Percentiles rank a stretch among this genome's conserved stretches.
These are phyloP conservation scores for Penicillium goetzii DNA, from an alignment of 495 filamentous ascomycete species.

Conservation along the genomic window DNA sequence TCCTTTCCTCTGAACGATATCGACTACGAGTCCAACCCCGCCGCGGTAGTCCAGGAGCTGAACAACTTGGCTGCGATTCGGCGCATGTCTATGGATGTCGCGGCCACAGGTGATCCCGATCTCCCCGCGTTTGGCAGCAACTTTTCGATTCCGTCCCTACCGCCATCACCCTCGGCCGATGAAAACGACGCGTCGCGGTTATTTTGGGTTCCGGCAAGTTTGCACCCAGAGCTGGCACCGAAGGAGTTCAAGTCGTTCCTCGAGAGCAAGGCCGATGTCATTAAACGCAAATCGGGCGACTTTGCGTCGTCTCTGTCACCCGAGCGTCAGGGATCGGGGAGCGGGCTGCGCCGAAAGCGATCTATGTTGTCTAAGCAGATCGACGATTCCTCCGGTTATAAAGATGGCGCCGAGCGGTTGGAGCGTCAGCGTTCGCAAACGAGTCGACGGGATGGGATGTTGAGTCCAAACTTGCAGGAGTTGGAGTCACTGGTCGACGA, in stretches of 20 bases:
- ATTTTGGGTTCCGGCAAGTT: conserved; percentile 93
- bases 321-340: conserved; percentile 61
- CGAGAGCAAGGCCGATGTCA: conserved; percentile 86
- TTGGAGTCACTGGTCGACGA: conserved; percentile 83
- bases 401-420: conserved; percentile 85
- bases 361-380: conserved; percentile 96
- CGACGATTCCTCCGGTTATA: conserved; percentile 73
- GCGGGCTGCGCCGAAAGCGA: conserved; percentile 80
- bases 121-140: conserved; percentile 77
- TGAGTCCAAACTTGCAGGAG: conserved; percentile 64
- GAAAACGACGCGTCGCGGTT: conserved; percentile 87
- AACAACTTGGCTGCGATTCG: conserved; percentile 94
- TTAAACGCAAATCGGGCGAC: conserved; percentile 82
- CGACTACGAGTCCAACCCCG: conserved; percentile 87
- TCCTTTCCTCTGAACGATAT: conserved; percentile 89
- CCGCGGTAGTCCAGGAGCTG: conserved; percentile 91
- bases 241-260: conserved; percentile 97
- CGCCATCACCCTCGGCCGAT: conserved; percentile 71
- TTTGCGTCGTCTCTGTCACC: conserved; percentile 60
- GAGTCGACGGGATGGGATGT: conserved; percentile 54
- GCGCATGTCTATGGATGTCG: conserved; percentile 98
- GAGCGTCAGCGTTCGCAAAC: conserved; percentile 72
- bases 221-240: conserved; percentile 94
- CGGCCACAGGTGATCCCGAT: conserved; percentile 87
- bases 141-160: conserved; percentile 66